A percentile compares a stretch with the other conserved stretches of the same genome.
These are phyloP conservation scores for Marchantia paleacea DNA, from an alignment of 225 moss, liverwort and hornwort genomes.

Conservation along the genomic window DNA sequence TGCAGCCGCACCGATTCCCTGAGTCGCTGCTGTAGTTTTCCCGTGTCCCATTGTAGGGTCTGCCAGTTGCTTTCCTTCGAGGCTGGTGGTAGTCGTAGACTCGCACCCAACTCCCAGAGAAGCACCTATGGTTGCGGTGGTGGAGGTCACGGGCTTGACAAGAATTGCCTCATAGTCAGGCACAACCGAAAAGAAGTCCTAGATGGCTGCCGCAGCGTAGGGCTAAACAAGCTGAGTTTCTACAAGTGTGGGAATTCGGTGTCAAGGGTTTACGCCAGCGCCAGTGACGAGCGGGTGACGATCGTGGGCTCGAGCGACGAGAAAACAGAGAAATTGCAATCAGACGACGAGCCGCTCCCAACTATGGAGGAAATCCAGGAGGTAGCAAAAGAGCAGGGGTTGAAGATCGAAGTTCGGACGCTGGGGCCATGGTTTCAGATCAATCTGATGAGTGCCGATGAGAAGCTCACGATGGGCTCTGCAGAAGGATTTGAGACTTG, in stretches of 20 bases:
- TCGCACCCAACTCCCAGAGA: neutral
- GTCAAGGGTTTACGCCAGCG: neutral
- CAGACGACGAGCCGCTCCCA: slow-evolving; percentile 39
- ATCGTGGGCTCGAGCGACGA: neutral
- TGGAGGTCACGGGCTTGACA: neutral
- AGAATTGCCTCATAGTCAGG: neutral
- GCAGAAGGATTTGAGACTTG: slow-evolving; percentile 74
- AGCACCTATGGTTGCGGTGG: neutral
- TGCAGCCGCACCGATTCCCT: neutral
- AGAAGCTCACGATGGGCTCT: slow-evolving; percentile 43
- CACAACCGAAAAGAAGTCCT: neutral
- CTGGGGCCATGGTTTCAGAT: slow-evolving; percentile 73
- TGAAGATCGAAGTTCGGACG: slow-evolving; percentile 52
- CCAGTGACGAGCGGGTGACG: neutral
- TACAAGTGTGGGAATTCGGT: neutral
- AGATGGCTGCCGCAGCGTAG: neutral
- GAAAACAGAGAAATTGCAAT: neutral
- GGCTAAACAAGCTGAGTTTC: neutral
- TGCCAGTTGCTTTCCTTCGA: too few species aligned
- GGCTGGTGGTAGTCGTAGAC: neutral
- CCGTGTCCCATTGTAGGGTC: too few species aligned
- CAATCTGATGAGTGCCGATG: slow-evolving; percentile 44
- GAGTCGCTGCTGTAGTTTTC: neutral
- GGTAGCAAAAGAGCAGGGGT: slow-evolving; percentile 57
- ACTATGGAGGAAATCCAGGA: slow-evolving; percentile 76